Evolutionary conservation across 495 filamentous ascomycete genomes (phyloP), one percentile per base, ranked within the genome.

Genomic region (Terfezia boudieri): DNA sequence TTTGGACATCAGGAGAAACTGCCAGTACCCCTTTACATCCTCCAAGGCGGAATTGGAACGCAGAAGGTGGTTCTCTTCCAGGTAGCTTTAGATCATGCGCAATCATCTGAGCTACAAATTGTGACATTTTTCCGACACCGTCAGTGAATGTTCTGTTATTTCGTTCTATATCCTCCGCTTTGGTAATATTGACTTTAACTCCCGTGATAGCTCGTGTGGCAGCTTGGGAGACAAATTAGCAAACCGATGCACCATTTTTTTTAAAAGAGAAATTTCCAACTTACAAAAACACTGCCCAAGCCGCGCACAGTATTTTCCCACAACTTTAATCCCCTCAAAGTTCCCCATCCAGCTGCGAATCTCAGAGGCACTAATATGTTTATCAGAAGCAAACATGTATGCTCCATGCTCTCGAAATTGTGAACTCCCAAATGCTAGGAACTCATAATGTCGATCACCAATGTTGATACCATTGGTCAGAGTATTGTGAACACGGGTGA

Each of bases 271-370:
- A 35, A 36, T 35, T 36, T 11, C 32, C 17, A 37, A 59, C 60
- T 59, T 36, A 62, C 60, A 95, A 64, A 96, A 95, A 64, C 86
- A 92, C 68, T 96, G 92, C 0, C 92, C 90, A 12, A 96, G 67
- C 43, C 92, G 74, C 36, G 92, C 83, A 36, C 84, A 81, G 66
- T 87, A 80, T 60, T 93, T 92, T 4, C 89, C 87, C 35, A 92
- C 73, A 37, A 82, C 74, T 20, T 69, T 73, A 59, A 94, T 94
- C 51, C 85, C 71, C 22, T 67, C 71, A 63, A 98, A 92, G 11
- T 80, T 68, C 2, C 92, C 90, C 87, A 96, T 95, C 84, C 84
- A 86, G 6, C 68, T 60, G n/a, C 89, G 81, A 53, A 99, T 96
- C 52, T 78, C 70, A 17, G 76, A 73, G 37, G 83, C 83, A 1